Conservation (phyloP, 495 filamentous ascomycete genomes). For the Hypomontagnella monticulosa region DNA sequence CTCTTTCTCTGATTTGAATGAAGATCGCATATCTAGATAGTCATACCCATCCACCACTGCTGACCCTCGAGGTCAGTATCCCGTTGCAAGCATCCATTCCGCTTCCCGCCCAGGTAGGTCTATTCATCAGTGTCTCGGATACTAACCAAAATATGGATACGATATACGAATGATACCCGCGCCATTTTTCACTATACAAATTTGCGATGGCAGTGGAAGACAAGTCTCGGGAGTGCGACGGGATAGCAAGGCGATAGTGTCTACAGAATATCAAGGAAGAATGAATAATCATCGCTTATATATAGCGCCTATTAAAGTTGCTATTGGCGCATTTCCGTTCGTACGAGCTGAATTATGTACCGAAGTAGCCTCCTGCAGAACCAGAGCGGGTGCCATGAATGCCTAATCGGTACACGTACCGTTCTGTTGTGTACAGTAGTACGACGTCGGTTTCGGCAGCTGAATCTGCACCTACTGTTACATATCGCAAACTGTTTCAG, state of each 20-base stretch:
- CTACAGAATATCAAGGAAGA: too few species aligned
- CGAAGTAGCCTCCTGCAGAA: too few species aligned
- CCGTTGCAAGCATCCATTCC: neutral
- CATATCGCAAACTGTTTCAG: too few species aligned
- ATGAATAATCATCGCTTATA: too few species aligned
- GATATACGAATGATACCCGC: conserved; percentile 4
- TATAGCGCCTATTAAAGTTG: too few species aligned
- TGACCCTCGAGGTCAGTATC: neutral
- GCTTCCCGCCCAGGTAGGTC: neutral
- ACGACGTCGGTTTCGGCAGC: conserved; percentile 29
- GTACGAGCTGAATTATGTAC: too few species aligned
- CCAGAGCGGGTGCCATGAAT: too few species aligned
- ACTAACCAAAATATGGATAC: neutral
- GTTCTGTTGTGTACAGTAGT: neutral
- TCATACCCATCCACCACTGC: conserved; percentile 15
- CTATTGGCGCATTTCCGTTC: too few species aligned
- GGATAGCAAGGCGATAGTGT: too few species aligned
- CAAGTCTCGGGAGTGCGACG: conserved; percentile 3
- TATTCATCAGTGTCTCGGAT: conserved; percentile 22
- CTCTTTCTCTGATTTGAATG: neutral
- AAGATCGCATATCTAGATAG: conserved; percentile 25
- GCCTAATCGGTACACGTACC: too few species aligned
- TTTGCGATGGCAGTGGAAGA: neutral
- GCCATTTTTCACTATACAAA: neutral
- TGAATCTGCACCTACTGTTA: conserved; percentile 1